A percentile compares a stretch with the other conserved stretches of the same genome.
These are phyloP conservation scores for Trypethelium eluteriae DNA, from an alignment of 495 filamentous ascomycete species.

Conservation along the genomic window DNA sequence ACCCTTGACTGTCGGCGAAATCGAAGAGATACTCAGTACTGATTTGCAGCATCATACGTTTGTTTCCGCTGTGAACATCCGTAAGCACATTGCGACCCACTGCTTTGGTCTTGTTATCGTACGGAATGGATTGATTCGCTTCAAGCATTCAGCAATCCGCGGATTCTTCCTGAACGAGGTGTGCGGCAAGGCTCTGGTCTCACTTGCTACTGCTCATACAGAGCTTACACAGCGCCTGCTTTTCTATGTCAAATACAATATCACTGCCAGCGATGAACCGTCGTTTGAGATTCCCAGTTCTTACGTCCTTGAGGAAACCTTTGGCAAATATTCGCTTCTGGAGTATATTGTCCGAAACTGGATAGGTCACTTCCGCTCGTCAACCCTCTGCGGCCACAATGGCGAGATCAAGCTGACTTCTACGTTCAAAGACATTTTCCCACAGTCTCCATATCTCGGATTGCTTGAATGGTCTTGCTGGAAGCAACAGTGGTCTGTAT, in stretches of 20 bases:
- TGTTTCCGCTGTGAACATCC: not conserved
- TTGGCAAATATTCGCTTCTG: not conserved
- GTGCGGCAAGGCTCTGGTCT: not conserved
- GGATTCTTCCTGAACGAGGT: not conserved
- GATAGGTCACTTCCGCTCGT: not conserved
- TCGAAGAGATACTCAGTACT: not conserved
- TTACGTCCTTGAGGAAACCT: not conserved
- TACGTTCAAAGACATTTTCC: not conserved
- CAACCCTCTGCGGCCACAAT: not conserved
- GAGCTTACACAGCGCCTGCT: conserved; percentile 2
- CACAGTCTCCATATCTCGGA: not conserved
- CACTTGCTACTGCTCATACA: not conserved
- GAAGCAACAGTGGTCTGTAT: not conserved
- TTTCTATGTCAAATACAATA: not conserved
- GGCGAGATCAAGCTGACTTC: conserved; percentile 4
- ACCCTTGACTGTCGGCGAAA: conserved; percentile 6
- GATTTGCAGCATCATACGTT: not conserved
- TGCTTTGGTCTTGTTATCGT: not conserved
- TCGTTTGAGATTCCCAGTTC: not conserved
- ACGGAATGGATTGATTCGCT: not conserved
- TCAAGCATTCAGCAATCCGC: conserved; percentile 8
- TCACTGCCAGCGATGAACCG: conserved; percentile 1
- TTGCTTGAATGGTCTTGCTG: not conserved
- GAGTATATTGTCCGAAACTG: conserved; percentile 1
- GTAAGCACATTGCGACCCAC: not conserved